Percentiles rank a stretch among this genome's conserved stretches.
Evolutionary conservation across 768 basidiomycete species (phyloP).

Genomic region (Calocybe gangraenosa): DNA sequence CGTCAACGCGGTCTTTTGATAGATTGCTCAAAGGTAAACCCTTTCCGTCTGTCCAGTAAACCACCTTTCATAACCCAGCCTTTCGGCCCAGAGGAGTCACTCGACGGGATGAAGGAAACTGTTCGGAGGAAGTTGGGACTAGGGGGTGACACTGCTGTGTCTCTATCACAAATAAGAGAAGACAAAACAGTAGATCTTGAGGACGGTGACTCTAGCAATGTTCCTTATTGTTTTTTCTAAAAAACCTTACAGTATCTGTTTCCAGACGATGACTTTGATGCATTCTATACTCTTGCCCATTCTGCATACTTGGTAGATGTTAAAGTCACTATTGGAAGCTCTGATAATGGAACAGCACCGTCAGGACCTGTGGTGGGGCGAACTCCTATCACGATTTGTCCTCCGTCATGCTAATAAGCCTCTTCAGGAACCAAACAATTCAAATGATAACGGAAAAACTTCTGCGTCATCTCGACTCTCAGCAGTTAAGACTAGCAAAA

Average conservation of each 20-base stretch:
- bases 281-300: slow-evolving; percentile 50
- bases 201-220: slow-evolving; percentile 48
- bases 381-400: no score
- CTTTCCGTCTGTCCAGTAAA: neutral
- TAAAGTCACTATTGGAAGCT: slow-evolving; percentile 30
- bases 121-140: slow-evolving; percentile 63
- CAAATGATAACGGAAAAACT: no score
- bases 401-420: no score
- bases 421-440: no score
- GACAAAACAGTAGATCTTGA: slow-evolving; percentile 62
- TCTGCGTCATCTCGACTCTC: no score
- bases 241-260: neutral
- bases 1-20: slow-evolving; percentile 42
- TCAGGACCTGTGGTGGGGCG: neutral
- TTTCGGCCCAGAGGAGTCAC: slow-evolving; percentile 47
- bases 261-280: slow-evolving; percentile 79
- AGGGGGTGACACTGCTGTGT: slow-evolving; percentile 26
- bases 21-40: slow-evolving; percentile 48
- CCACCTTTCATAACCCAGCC: neutral
- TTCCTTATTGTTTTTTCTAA: neutral
- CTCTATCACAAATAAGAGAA: slow-evolving; percentile 50
- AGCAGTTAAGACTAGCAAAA: no score
- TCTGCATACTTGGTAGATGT: slow-evolving; percentile 30
- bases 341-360: neutral
- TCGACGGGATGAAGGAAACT: slow-evolving; percentile 51